phyloP scores from a whole-genome alignment of 441 rosid genomes.

The Populus hybrid region DNA sequence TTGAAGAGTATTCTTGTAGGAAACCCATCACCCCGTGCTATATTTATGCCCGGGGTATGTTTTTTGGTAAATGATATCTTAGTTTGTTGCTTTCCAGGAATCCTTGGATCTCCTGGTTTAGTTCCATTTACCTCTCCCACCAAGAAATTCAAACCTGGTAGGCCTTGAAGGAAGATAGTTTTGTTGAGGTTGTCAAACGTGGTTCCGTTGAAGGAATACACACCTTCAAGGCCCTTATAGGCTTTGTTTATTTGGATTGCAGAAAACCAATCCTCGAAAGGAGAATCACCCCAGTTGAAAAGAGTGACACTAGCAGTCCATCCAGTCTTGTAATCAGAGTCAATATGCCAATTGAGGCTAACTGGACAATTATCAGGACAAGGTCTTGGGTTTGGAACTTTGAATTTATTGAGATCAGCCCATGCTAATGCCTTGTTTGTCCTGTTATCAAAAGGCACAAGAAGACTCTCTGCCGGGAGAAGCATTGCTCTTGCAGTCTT shows the following conservation, averaged over 20 bases:
- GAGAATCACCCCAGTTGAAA: slow-evolving; percentile 64
- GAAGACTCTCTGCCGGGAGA: slow-evolving; percentile 70
- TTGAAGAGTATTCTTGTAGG: slow-evolving; percentile 72
- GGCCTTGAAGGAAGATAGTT: slow-evolving; percentile 69
- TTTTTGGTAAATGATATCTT: slow-evolving; percentile 76
- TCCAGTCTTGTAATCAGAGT: slow-evolving; percentile 58
- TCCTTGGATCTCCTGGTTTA: slow-evolving; percentile 40
- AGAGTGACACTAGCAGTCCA: slow-evolving; percentile 76
- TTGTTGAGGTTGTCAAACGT: slow-evolving; percentile 39
- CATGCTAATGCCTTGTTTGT: slow-evolving; percentile 65
- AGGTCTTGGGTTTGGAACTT: slow-evolving; percentile 58
- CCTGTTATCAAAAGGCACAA: slow-evolving; percentile 68
- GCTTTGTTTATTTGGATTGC: slow-evolving; percentile 65
- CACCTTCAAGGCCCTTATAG: slow-evolving; percentile 52
- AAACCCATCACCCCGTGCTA: slow-evolving; percentile 62
- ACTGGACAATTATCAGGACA: slow-evolving; percentile 90
- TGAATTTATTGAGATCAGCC: slow-evolving; percentile 50
- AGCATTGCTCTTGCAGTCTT: slow-evolving; percentile 46
- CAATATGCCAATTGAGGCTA: slow-evolving; percentile 86
- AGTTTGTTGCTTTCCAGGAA: slow-evolving; percentile 89
- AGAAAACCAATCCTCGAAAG: slow-evolving; percentile 69
- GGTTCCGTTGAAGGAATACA: slow-evolving; percentile 81
- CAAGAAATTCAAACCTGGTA: slow-evolving; percentile 64
- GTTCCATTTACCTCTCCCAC: slow-evolving; percentile 57
- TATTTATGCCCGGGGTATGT: slow-evolving; percentile 35